Conservation (phyloP, 2,329 filamentous ascomycete species). For the Epichloe gansuensis region DNA sequence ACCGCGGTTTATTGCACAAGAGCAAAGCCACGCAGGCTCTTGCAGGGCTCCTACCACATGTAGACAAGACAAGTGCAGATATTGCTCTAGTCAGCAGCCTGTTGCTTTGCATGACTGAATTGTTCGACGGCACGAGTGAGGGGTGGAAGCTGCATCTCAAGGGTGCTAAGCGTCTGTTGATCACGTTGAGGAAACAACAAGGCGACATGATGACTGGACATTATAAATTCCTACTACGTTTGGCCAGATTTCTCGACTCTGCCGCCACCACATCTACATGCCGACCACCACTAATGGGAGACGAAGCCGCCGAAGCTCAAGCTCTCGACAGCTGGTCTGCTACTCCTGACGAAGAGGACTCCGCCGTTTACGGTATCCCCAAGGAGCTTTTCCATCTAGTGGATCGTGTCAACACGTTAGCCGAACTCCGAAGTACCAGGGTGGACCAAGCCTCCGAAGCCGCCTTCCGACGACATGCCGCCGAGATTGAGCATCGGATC, state of each 20-base stretch:
- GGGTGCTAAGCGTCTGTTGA: constrained; percentile 26
- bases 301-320: constrained; percentile 17
- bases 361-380: constrained; percentile 23
- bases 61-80: constrained; percentile 18
- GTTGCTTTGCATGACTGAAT: constrained; percentile 28
- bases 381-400: constrained; percentile 23
- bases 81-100: constrained; percentile 27
- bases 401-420: constrained; percentile 20
- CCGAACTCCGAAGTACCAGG: constrained; percentile 19
- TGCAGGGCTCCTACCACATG: constrained; percentile 20
- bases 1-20: constrained; percentile 19
- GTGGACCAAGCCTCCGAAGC: constrained; percentile 18
- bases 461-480: constrained; percentile 17
- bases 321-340: constrained; percentile 16
- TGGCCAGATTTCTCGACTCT: constrained; percentile 21
- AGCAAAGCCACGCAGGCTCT: constrained; percentile 20
- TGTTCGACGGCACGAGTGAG: constrained; percentile 28
- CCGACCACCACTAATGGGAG: constrained; percentile 20
- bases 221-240: constrained; percentile 24
- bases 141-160: constrained; percentile 30
- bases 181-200: constrained; percentile 18
- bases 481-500: constrained; percentile 21
- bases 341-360: constrained; percentile 18
- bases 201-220: constrained; percentile 23
- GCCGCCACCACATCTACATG: constrained; percentile 22